A percentile compares a stretch with the other conserved stretches of the same genome.
phyloP scores from a whole-genome alignment of 495 filamentous ascomycete species.

The Parathielavia appendiculata region DNA sequence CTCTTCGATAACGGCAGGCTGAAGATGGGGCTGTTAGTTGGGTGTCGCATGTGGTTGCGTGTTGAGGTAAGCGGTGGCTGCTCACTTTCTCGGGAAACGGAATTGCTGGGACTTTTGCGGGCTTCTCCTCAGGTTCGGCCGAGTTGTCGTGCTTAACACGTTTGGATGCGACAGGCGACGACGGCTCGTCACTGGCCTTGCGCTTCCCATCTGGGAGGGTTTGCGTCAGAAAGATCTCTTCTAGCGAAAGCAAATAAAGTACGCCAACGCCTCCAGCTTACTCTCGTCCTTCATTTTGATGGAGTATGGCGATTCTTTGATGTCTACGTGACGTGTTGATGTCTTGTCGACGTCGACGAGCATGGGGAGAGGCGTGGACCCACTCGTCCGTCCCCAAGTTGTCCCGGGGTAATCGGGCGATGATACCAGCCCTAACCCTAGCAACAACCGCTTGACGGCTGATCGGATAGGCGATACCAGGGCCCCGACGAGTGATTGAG shows the following conservation, averaged over 20 bases:
- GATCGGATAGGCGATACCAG: too few relatives aligned
- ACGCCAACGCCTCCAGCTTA: slow-evolving; percentile 21
- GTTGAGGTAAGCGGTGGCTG: neutral
- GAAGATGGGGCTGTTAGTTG: neutral
- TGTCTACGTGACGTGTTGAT: slow-evolving; percentile 2
- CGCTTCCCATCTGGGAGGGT: slow-evolving; percentile 58
- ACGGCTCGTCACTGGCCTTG: slow-evolving; percentile 68
- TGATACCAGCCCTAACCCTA: too few relatives aligned
- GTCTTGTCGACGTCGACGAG: slow-evolving; percentile 12
- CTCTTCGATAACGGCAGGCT: slow-evolving; percentile 88
- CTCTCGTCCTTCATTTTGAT: slow-evolving; percentile 47
- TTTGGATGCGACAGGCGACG: slow-evolving; percentile 58
- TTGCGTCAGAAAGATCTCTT: neutral
- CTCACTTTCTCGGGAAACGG: slow-evolving; percentile 80
- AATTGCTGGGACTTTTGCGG: slow-evolving; percentile 51
- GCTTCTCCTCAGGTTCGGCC: slow-evolving; percentile 49
- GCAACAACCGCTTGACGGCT: too few relatives aligned
- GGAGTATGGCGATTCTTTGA: slow-evolving; percentile 12
- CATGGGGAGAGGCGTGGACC: slow-evolving; percentile 17
- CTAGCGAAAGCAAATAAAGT: neutral
- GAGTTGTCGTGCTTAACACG: slow-evolving; percentile 55
- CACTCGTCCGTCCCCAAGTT: neutral
- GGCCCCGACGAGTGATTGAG: too few relatives aligned
- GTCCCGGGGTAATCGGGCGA: too few relatives aligned
- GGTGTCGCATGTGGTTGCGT: slow-evolving; percentile 23